phyloP scores from a whole-genome alignment of 2,329 filamentous ascomycete genomes.

The Fusarium miscanthi region DNA sequence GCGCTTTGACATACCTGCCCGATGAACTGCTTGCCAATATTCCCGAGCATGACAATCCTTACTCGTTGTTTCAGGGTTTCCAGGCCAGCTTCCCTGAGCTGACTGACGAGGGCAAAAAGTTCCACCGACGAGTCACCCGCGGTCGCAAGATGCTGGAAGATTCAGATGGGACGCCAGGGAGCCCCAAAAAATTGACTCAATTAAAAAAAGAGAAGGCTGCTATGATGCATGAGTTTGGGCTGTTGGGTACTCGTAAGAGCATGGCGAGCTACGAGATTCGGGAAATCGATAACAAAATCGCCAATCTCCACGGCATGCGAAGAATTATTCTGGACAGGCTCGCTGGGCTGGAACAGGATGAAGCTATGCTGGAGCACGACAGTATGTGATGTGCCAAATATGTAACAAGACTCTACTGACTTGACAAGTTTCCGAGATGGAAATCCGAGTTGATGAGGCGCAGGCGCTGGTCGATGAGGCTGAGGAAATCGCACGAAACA shows the following conservation, averaged over 20 bases:
- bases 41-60: constrained; percentile 84
- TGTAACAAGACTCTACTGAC: constrained; percentile 47
- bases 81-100: constrained; percentile 84
- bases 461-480: constrained; percentile 69
- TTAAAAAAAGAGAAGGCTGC: constrained; percentile 83
- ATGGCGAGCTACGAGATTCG: constrained; percentile 97
- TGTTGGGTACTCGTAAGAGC: constrained; percentile 92
- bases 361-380: constrained; percentile 89
- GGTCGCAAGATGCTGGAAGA: constrained; percentile 81
- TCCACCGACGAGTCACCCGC: constrained; percentile 76
- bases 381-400: constrained; percentile 61
- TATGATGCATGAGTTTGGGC: constrained; percentile 87
- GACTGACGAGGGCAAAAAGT: constrained; percentile 76
- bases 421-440: constrained; percentile 69
- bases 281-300: constrained; percentile 96
- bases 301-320: constrained; percentile 92
- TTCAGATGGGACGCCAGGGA: constrained; percentile 63
- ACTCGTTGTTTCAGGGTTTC: constrained; percentile 97
- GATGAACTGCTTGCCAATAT: constrained; percentile 92
- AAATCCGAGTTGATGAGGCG: constrained; percentile 70
- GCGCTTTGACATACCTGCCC: constrained; percentile 86
- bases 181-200: constrained; percentile 74
- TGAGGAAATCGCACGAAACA: constrained; percentile 64
- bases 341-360: constrained; percentile 88
- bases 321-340: constrained; percentile 90